phyloP scores from a whole-genome alignment of 2,329 filamentous ascomycete species.

The Neurospora sp. region DNA sequence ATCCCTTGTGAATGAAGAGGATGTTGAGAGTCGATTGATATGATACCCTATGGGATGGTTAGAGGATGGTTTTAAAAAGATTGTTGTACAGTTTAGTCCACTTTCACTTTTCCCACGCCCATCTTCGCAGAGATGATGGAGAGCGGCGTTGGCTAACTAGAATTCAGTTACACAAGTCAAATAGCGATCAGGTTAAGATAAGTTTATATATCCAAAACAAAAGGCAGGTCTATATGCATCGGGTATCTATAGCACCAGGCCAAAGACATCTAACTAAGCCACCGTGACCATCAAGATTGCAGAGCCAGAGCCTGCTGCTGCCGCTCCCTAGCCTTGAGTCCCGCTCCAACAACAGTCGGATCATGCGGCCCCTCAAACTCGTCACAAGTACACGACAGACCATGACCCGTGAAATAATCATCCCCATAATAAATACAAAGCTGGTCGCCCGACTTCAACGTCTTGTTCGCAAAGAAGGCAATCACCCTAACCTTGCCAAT shows the following conservation, averaged over 20 bases:
- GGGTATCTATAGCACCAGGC: background rate
- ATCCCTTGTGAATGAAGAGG: background rate
- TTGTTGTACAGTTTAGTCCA: background rate
- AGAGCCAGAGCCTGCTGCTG: background rate
- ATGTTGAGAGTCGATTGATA: background rate
- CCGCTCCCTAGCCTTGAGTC: background rate
- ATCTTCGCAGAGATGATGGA: background rate
- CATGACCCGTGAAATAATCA: constrained; percentile 24
- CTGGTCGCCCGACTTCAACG: constrained; percentile 5
- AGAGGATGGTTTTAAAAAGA: background rate
- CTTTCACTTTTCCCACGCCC: background rate
- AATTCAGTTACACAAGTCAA: background rate
- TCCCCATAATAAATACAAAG: constrained; percentile 12
- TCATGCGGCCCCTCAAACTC: background rate
- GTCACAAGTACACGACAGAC: background rate
- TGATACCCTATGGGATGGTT: background rate
- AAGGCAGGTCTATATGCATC: background rate
- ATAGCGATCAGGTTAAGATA: background rate
- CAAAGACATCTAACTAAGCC: background rate
- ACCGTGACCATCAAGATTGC: background rate
- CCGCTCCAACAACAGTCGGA: background rate
- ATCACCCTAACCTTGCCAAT: constrained; percentile 9
- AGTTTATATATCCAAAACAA: background rate
- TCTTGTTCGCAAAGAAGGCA: constrained; percentile 1
- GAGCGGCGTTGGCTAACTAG: background rate